Conservation (phyloP, 108 stramenopile genomes). For the Pseudonitzschia multiseries region DNA sequence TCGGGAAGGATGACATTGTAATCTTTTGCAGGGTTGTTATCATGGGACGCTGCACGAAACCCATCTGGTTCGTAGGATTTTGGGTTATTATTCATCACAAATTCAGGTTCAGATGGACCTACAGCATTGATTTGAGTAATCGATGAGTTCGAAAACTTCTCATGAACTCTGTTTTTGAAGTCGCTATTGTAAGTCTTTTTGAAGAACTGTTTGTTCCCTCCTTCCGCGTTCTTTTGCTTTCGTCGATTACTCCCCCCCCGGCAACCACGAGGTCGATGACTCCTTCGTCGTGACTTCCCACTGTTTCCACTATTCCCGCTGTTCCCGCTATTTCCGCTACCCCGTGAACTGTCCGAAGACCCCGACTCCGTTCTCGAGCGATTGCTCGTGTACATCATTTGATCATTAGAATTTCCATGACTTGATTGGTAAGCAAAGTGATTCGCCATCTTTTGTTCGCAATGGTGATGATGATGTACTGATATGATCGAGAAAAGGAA, state of each 20-base stretch:
- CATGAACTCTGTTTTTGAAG: conserved; percentile 6
- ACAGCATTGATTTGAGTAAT: background rate
- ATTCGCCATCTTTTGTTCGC: background rate
- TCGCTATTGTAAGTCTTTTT: conserved; percentile 12
- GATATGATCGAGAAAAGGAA: background rate
- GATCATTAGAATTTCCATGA: conserved; percentile 8
- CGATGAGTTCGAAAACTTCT: conserved; percentile 13
- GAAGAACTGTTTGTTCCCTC: conserved; percentile 15
- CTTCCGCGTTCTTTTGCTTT: conserved; percentile 17
- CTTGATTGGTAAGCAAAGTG: conserved; percentile 13
- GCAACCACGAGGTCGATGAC: conserved; percentile 40
- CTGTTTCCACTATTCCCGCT: conserved; percentile 15
- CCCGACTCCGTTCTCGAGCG: conserved; percentile 29
- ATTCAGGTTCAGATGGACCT: background rate
- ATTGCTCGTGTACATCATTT: conserved; percentile 24
- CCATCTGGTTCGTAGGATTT: background rate
- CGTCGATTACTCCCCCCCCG: conserved; percentile 41
- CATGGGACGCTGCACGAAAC: background rate
- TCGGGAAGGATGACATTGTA: background rate
- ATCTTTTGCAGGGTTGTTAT: background rate
- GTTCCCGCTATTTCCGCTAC: conserved; percentile 13
- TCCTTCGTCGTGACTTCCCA: conserved; percentile 23
- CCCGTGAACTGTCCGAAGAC: conserved; percentile 30
- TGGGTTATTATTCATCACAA: background rate
- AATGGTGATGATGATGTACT: background rate